These are phyloP conservation scores for Umbilicaria muhlenbergii DNA, from an alignment of 495 filamentous ascomycete genomes.

Conservation along the genomic window DNA sequence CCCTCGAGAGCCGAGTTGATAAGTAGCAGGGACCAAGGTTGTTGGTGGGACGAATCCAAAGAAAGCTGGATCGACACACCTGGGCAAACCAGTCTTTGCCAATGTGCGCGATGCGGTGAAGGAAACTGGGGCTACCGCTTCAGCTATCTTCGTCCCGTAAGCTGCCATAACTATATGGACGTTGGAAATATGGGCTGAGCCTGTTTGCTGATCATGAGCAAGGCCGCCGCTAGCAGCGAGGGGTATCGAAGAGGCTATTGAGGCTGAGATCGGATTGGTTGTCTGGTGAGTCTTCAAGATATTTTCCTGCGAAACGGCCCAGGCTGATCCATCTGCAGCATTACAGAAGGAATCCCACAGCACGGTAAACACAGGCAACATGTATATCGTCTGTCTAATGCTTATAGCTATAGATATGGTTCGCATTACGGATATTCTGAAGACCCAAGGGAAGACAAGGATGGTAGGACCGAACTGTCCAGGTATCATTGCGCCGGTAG, in stretches of 20 bases:
- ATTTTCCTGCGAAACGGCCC: neutral
- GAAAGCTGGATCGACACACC: slow-evolving; percentile 83
- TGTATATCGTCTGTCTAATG: neutral
- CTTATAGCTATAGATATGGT: slow-evolving; percentile 66
- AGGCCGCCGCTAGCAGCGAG: slow-evolving; percentile 82
- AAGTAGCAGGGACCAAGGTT: slow-evolving; percentile 69
- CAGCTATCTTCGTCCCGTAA: slow-evolving; percentile 95
- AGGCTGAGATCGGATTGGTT: slow-evolving; percentile 78
- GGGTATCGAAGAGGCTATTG: slow-evolving; percentile 93
- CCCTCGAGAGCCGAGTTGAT: slow-evolving; percentile 20
- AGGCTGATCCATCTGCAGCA: slow-evolving; percentile 31
- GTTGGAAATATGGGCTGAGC: neutral
- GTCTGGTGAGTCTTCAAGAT: slow-evolving; percentile 49
- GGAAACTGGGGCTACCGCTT: slow-evolving; percentile 77
- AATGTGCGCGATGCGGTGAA: slow-evolving; percentile 81
- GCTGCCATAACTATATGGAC: slow-evolving; percentile 12
- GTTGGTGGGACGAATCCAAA: slow-evolving; percentile 98
- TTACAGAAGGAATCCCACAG: slow-evolving; percentile 96
- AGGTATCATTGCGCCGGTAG: slow-evolving; percentile 81
- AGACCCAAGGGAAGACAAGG: slow-evolving; percentile 92
- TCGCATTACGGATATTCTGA: slow-evolving; percentile 93
- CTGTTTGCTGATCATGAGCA: slow-evolving; percentile 1
- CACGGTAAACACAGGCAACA: slow-evolving; percentile 46
- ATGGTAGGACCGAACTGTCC: slow-evolving; percentile 97
- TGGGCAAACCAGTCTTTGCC: slow-evolving; percentile 85